Percentiles rank a stretch among this genome's conserved stretches.
phyloP scores from a whole-genome alignment of 805 yeast species.

The Hermanozyma aechmeae region DNA sequence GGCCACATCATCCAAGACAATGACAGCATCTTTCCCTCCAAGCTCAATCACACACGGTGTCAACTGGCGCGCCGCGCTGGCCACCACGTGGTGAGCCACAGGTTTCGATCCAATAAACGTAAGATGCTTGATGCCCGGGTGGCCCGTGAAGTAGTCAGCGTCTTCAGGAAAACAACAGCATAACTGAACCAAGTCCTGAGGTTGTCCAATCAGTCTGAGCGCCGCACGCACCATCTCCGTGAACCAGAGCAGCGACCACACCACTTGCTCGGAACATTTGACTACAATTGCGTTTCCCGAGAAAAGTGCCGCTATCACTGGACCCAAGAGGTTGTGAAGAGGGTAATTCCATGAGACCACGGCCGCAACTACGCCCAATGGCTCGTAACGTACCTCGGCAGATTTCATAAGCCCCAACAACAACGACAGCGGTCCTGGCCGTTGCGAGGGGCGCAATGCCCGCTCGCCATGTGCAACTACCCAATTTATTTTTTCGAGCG shows the following conservation, averaged over 20 bases:
- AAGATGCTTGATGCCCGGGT: conserved; percentile 74
- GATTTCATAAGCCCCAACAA: conserved; percentile 77
- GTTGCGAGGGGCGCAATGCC: conserved; percentile 56
- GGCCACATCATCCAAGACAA: conserved; percentile 74
- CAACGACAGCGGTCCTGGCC: conserved; percentile 83
- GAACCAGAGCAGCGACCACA: conserved; percentile 86
- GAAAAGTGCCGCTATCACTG: conserved; percentile 78
- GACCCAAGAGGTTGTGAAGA: conserved; percentile 88
- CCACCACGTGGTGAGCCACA: conserved; percentile 81
- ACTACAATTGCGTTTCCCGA: conserved; percentile 88
- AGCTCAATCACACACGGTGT: conserved; percentile 94
- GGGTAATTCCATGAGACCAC: conserved; percentile 97
- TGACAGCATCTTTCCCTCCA: conserved; percentile 92
- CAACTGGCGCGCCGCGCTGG: conserved; percentile 74
- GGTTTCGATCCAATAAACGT: conserved; percentile 96
- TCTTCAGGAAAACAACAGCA: conserved; percentile 84
- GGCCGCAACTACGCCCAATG: conserved; percentile 82
- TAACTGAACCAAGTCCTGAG: conserved; percentile 78
- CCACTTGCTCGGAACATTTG: conserved; percentile 92
- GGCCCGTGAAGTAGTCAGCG: conserved; percentile 80
- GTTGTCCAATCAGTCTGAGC: conserved; percentile 62
- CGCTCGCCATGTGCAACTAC: conserved; percentile 72
- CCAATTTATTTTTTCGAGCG: conserved; percentile 91
- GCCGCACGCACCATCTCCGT: conserved; percentile 64
- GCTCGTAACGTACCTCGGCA: conserved; percentile 91